Evolutionary conservation across 805 yeast genomes (phyloP).

Genomic region (Jamesozyma gamospora): DNA sequence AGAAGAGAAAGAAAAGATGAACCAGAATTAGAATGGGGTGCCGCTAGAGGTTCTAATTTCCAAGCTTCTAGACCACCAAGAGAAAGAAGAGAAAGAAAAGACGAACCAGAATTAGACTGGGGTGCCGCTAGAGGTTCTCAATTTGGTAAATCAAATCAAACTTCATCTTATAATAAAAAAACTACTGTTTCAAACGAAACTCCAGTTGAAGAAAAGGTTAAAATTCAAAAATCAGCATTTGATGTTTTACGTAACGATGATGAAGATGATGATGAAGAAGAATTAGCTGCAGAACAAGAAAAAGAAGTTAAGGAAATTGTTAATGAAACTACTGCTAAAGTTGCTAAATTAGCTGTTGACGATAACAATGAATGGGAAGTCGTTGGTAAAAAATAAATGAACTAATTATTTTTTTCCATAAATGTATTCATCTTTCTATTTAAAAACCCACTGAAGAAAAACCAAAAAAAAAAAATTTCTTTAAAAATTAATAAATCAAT

Average conservation of each 20-base stretch:
- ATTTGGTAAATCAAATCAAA: slow-evolving; percentile 18
- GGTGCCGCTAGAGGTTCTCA: slow-evolving; percentile 40
- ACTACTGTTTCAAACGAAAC: slow-evolving; percentile 11
- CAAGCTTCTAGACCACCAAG: slow-evolving; percentile 26
- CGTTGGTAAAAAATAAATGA: slow-evolving; percentile 33
- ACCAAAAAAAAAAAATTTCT: no score
- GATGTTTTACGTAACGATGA: slow-evolving; percentile 47
- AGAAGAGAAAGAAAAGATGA: slow-evolving; percentile 20
- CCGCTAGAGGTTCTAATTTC: slow-evolving; percentile 39
- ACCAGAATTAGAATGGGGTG: slow-evolving; percentile 35
- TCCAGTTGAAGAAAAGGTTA: slow-evolving; percentile 26
- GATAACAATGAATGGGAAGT: slow-evolving; percentile 38
- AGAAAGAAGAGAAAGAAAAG: slow-evolving; percentile 27
- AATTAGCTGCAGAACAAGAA: slow-evolving; percentile 11
- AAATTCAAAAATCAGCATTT: slow-evolving; percentile 37
- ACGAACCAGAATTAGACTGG: slow-evolving; percentile 40
- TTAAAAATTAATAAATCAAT: no score
- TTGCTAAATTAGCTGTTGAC: slow-evolving; percentile 33
- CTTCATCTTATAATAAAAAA: slow-evolving; percentile 6
- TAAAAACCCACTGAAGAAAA: no score
- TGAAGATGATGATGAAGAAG: slow-evolving; percentile 35
- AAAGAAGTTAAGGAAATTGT: slow-evolving; percentile 11
- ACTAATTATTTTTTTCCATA: neutral
- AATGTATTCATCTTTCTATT: no score
- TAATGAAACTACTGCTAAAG: slow-evolving; percentile 28